Percentiles rank a stretch among this genome's conserved stretches.
phyloP scores from a whole-genome alignment of 108 stramenopile species.

The Ochromonas danica region DNA sequence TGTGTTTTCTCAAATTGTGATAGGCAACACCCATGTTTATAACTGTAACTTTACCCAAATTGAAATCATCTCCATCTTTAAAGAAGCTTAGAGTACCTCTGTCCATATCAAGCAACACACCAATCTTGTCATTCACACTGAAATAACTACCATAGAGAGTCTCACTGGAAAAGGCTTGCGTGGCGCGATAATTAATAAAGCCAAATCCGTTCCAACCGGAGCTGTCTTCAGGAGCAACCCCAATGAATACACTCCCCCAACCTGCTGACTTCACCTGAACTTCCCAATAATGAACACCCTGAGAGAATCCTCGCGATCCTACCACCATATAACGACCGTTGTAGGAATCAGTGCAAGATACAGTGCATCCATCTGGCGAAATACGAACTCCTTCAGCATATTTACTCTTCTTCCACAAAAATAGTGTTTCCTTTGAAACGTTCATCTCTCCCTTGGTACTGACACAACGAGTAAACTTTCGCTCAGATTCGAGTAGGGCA shows the following conservation, averaged over 20 bases:
- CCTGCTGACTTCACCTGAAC: slow-evolving; percentile 32
- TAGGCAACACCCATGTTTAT: slow-evolving; percentile 56
- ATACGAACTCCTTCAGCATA: slow-evolving; percentile 28
- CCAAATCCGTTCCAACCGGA: slow-evolving; percentile 49
- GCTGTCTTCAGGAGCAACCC: slow-evolving; percentile 47
- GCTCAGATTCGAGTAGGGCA: slow-evolving; percentile 1
- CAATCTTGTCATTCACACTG: slow-evolving; percentile 50
- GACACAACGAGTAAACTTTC: slow-evolving; percentile 12
- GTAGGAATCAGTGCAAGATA: slow-evolving; percentile 24
- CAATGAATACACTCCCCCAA: slow-evolving; percentile 56
- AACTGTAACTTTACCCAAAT: slow-evolving; percentile 50
- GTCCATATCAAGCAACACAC: slow-evolving; percentile 62
- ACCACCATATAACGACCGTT: slow-evolving; percentile 31
- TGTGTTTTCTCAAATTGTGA: slow-evolving; percentile 41
- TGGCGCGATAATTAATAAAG: slow-evolving; percentile 53
- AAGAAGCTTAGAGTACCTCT: slow-evolving; percentile 54
- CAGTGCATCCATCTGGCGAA: slow-evolving; percentile 41
- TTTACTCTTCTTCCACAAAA: slow-evolving; percentile 38
- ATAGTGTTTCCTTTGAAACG: slow-evolving; percentile 38
- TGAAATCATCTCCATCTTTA: slow-evolving; percentile 62
- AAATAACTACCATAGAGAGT: slow-evolving; percentile 54
- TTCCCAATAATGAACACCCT: slow-evolving; percentile 54
- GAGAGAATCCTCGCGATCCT: slow-evolving; percentile 42
- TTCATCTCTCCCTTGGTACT: slow-evolving; percentile 38
- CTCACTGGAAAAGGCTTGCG: slow-evolving; percentile 50